Evolutionary conservation across 148 eudicot species (phyloP).

Genomic region (Mesembryanthemum crystallinum): DNA sequence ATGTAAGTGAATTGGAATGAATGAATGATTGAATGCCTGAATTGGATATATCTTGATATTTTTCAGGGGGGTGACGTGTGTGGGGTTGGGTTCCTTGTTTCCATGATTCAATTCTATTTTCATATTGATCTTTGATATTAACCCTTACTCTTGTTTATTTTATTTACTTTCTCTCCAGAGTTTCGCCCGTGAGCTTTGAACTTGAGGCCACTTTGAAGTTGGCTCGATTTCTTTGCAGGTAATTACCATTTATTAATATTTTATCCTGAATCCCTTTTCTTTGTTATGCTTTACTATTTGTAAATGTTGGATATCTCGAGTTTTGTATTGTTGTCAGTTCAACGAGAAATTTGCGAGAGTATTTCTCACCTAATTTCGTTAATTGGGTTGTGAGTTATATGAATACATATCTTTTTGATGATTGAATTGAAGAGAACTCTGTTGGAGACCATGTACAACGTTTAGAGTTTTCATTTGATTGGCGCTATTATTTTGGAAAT

Average conservation of each 20-base stretch:
- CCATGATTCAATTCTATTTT: background rate
- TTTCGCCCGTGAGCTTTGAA: constrained; percentile 96
- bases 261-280: background rate
- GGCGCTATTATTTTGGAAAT: too few species aligned
- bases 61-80: too few species aligned
- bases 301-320: background rate
- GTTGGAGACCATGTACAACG: background rate
- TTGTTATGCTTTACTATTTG: constrained; percentile 6
- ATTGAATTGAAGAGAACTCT: background rate
- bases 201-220: constrained; percentile 93
- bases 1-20: background rate
- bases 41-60: background rate
- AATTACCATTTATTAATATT: background rate
- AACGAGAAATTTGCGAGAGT: background rate
- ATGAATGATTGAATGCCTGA: background rate
- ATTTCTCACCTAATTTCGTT: background rate
- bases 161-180: constrained; percentile 48
- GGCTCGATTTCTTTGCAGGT: constrained; percentile 98
- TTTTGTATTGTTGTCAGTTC: background rate
- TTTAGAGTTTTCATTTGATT: too few species aligned
- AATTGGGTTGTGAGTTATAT: background rate
- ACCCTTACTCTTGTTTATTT: background rate
- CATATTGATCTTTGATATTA: constrained; percentile 3
- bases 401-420: background rate
- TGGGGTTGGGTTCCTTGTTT: background rate